phyloP scores from a whole-genome alignment of 2,329 filamentous ascomycete genomes.

The Neocucurbitaria cava region DNA sequence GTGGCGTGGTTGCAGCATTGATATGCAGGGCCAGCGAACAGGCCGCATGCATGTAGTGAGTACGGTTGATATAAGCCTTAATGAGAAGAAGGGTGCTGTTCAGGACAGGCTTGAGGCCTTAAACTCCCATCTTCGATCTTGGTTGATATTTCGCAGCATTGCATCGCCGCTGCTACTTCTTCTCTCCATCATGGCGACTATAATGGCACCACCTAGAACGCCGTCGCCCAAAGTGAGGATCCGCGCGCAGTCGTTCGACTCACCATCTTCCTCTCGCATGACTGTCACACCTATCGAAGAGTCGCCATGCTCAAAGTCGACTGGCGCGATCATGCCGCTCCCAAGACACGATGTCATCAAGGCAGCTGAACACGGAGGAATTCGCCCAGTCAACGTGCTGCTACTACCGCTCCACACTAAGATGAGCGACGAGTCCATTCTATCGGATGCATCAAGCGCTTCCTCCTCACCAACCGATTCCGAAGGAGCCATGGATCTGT shows the following conservation, averaged over 20 bases:
- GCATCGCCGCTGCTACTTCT: not conserved
- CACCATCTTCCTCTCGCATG: slow-evolving; percentile 40
- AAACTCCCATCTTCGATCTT: not conserved
- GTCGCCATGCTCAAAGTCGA: slow-evolving; percentile 46
- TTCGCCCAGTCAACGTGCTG: slow-evolving; percentile 16
- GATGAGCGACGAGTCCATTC: slow-evolving; percentile 40
- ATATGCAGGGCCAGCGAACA: slow-evolving; percentile 39
- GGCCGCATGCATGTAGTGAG: slow-evolving; percentile 18
- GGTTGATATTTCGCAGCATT: not conserved
- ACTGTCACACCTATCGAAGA: slow-evolving; percentile 41
- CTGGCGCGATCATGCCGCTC: slow-evolving; percentile 31
- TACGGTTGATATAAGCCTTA: slow-evolving; percentile 27
- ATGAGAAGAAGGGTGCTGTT: slow-evolving; percentile 2
- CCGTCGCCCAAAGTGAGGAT: slow-evolving; percentile 47
- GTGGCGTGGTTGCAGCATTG: slow-evolving; percentile 34
- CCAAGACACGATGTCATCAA: slow-evolving; percentile 32
- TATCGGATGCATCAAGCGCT: slow-evolving; percentile 30
- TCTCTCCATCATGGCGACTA: slow-evolving; percentile 26
- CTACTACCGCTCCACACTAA: slow-evolving; percentile 38
- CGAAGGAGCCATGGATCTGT: slow-evolving; percentile 12
- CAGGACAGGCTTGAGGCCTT: slow-evolving; percentile 17
- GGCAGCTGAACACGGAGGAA: slow-evolving; percentile 17
- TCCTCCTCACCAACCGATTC: slow-evolving; percentile 31
- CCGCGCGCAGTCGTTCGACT: slow-evolving; percentile 46
- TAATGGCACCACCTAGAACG: slow-evolving; percentile 36